A percentile compares a stretch with the other conserved stretches of the same genome.
Conservation (phyloP, 1,139 yeast species). For the Blastobotrys persicus region DNA sequence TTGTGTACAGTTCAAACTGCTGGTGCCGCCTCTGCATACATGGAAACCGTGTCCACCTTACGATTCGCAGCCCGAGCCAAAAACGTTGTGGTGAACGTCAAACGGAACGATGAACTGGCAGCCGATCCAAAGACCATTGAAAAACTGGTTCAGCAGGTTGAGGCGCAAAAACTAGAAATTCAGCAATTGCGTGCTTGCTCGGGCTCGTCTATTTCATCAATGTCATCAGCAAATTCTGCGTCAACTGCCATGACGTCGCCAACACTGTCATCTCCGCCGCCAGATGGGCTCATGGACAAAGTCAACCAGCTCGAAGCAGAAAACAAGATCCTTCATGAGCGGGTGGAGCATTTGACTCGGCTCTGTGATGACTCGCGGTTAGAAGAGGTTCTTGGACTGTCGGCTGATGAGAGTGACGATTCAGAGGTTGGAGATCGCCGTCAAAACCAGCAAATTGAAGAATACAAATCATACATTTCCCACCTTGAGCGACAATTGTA, state of each 20-base stretch:
- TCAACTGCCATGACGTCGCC: conserved; percentile 7
- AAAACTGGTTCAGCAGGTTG: conserved; percentile 38
- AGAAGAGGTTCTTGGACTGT: conserved; percentile 40
- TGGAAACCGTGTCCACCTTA: conserved; percentile 83
- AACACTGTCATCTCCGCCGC: neutral
- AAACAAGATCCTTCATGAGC: conserved; percentile 58
- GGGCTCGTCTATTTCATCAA: conserved; percentile 5
- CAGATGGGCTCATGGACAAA: conserved; percentile 24
- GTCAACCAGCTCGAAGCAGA: conserved; percentile 57
- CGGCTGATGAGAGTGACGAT: conserved; percentile 20
- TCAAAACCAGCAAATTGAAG: conserved; percentile 46
- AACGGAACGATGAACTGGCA: conserved; percentile 42
- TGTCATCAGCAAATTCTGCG: neutral
- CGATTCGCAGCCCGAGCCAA: conserved; percentile 94
- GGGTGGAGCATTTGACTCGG: conserved; percentile 65
- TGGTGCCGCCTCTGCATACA: conserved; percentile 47
- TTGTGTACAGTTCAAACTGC: conserved; percentile 79
- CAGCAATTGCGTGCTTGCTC: conserved; percentile 28
- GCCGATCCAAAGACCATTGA: conserved; percentile 24
- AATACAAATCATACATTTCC: conserved; percentile 58
- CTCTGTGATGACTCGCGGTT: conserved; percentile 58
- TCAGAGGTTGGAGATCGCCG: conserved; percentile 10
- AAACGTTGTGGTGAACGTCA: conserved; percentile 70
- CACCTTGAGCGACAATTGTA: conserved; percentile 62
- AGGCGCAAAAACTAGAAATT: conserved; percentile 41